Percentiles rank a stretch among this genome's conserved stretches.
phyloP scores from a whole-genome alignment of 2,329 filamentous ascomycete species.

The Epichloe amarillans region DNA sequence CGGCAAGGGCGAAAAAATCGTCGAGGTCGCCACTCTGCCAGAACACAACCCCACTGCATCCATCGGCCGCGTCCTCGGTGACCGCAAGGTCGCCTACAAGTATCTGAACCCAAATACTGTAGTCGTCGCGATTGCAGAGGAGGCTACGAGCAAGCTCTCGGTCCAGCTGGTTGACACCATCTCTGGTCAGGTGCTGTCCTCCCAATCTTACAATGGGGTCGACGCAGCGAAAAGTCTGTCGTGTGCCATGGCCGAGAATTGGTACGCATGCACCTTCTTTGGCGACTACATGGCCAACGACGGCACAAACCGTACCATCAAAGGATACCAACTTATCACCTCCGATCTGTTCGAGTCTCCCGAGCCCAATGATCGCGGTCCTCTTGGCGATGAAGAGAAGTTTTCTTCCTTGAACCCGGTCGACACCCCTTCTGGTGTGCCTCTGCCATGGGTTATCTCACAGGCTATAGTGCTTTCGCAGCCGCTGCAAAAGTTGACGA shows the following conservation, averaged over 20 bases:
- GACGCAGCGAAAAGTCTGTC: conserved; percentile 62
- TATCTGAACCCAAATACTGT: conserved; percentile 83
- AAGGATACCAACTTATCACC: conserved; percentile 75
- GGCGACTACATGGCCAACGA: conserved; percentile 45
- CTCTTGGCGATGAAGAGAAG: conserved; percentile 54
- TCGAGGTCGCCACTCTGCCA: conserved; percentile 53
- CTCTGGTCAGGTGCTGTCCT: conserved; percentile 67
- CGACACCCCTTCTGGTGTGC: conserved; percentile 37
- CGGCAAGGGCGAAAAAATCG: conserved; percentile 52
- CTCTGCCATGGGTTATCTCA: conserved; percentile 61
- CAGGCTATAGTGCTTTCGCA: conserved; percentile 73
- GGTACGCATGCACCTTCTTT: conserved; percentile 79
- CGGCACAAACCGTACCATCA: conserved; percentile 42
- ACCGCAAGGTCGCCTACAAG: conserved; percentile 92
- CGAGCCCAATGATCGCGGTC: conserved; percentile 70
- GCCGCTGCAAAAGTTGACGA: conserved; percentile 64
- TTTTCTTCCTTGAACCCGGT: conserved; percentile 65
- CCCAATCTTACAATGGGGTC: conserved; percentile 56
- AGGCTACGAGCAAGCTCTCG: conserved; percentile 44
- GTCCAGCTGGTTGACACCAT: conserved; percentile 77
- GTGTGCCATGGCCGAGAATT: conserved; percentile 81
- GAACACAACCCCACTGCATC: conserved; percentile 80
- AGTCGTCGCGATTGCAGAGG: conserved; percentile 56
- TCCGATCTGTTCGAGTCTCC: conserved; percentile 86
- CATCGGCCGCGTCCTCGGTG: conserved; percentile 83